Conservation (phyloP, 1,284 basidiomycete genomes). For the Chondrostereum purpureum region DNA sequence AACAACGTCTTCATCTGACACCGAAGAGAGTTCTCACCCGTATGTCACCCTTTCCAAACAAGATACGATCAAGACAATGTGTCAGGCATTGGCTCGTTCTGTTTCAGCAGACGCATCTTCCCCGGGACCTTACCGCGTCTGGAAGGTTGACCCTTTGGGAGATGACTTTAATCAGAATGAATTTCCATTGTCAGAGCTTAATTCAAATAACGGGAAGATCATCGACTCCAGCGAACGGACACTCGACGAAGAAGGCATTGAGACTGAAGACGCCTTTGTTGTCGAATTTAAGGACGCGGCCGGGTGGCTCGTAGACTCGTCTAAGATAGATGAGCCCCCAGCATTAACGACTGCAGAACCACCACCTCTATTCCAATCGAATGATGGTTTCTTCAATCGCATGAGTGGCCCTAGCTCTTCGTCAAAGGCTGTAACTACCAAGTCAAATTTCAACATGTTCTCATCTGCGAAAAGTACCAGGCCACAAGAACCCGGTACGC, state of each 20-base stretch:
- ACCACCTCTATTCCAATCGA: slow-evolving; percentile 48
- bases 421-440: slow-evolving; percentile 14
- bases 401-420: slow-evolving; percentile 24
- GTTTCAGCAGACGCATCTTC: slow-evolving; percentile 21
- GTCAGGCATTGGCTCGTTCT: slow-evolving; percentile 29
- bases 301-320: slow-evolving; percentile 43
- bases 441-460: slow-evolving; percentile 16
- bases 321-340: slow-evolving; percentile 8
- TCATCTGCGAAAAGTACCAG: slow-evolving; percentile 22
- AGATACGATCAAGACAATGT: slow-evolving; percentile 39
- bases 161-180: slow-evolving; percentile 31
- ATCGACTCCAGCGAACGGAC: slow-evolving; percentile 34
- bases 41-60: slow-evolving; percentile 44
- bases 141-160: slow-evolving; percentile 40
- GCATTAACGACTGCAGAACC: slow-evolving; percentile 21
- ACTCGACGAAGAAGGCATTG: slow-evolving; percentile 53
- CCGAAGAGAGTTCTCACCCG: slow-evolving; percentile 18
- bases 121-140: slow-evolving; percentile 45
- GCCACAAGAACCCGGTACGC: slow-evolving; percentile 59
- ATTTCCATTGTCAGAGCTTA: slow-evolving; percentile 33
- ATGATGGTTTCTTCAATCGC: slow-evolving; percentile 52
- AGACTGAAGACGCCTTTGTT: slow-evolving; percentile 55
- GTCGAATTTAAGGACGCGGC: slow-evolving; percentile 53
- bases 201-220: slow-evolving; percentile 20
- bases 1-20: slow-evolving; percentile 17